phyloP scores from a whole-genome alignment of 257 asterid genomes.

The Oldenlandia corymbosa region DNA sequence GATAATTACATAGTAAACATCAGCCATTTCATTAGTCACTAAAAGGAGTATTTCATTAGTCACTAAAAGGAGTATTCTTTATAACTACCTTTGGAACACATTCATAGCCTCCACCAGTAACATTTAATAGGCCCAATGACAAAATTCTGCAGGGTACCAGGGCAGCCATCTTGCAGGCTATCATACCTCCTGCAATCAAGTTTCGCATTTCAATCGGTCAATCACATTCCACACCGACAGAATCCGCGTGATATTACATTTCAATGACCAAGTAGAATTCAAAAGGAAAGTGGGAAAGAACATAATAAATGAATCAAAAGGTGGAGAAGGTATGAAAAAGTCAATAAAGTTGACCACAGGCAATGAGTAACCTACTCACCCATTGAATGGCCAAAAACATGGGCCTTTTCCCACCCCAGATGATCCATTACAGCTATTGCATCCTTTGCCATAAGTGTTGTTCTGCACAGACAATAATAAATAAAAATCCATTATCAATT shows the following conservation, averaged over 20 bases:
- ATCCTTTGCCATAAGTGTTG: slow-evolving; percentile 84
- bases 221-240: not conserved
- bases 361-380: slow-evolving; percentile 49
- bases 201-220: slow-evolving; percentile 7
- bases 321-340: slow-evolving; percentile 7
- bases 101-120: slow-evolving; percentile 97
- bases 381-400: slow-evolving; percentile 96
- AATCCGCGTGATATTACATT: no score
- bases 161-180: slow-evolving; percentile 89
- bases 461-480: slow-evolving; percentile 37
- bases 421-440: slow-evolving; percentile 94
- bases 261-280: no score
- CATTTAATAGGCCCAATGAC: slow-evolving; percentile 90
- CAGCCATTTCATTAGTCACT: no score
- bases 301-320: not conserved
- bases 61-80: not conserved
- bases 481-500: not conserved
- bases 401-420: slow-evolving; percentile 88
- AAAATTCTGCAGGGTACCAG: slow-evolving; percentile 67
- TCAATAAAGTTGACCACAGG: slow-evolving; percentile 22
- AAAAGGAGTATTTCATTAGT: no score
- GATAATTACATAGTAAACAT: no score
- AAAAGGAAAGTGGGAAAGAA: no score
- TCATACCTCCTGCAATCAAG: slow-evolving; percentile 73
- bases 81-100: slow-evolving; percentile 77